These are phyloP conservation scores for Pseudocercospora pini-densiflorae DNA, from an alignment of 2,329 filamentous ascomycete genomes.

Conservation along the genomic window DNA sequence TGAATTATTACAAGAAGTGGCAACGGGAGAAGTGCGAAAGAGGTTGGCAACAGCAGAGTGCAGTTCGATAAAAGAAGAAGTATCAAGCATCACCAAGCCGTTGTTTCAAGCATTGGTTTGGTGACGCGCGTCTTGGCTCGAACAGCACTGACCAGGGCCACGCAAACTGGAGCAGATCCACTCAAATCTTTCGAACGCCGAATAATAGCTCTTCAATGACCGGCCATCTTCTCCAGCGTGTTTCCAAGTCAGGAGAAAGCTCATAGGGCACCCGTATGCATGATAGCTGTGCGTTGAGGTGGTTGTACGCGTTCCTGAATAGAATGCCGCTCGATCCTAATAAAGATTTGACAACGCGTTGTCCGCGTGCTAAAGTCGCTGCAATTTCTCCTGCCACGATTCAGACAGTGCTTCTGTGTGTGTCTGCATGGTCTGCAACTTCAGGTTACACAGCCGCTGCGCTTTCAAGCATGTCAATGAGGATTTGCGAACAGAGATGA, in stretches of 20 bases:
- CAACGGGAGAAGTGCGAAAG: not conserved
- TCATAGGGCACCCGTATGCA: not conserved
- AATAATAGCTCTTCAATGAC: not conserved
- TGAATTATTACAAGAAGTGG: not conserved
- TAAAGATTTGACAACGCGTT: not conserved
- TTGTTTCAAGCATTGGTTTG: constrained; percentile 12
- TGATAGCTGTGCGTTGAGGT: not conserved
- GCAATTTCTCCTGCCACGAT: not conserved
- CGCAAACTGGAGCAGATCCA: constrained; percentile 5
- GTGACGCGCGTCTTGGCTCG: constrained; percentile 10
- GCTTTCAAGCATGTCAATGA: not conserved
- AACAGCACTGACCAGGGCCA: not conserved
- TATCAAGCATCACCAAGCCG: constrained; percentile 15
- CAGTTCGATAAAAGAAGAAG: not conserved
- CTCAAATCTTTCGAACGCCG: not conserved
- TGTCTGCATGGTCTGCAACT: not conserved
- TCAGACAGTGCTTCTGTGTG: not conserved
- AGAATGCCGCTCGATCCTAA: not conserved
- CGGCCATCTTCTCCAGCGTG: not conserved
- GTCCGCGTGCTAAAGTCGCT: too few species aligned
- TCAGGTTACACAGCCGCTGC: not conserved
- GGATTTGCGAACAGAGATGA: too few species aligned
- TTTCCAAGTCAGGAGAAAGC: not conserved
- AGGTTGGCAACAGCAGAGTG: not conserved
- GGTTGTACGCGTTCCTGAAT: not conserved